These are phyloP conservation scores for Eimeria tenella DNA, from an alignment of 169 alveolate genomes.

Conservation along the genomic window DNA sequence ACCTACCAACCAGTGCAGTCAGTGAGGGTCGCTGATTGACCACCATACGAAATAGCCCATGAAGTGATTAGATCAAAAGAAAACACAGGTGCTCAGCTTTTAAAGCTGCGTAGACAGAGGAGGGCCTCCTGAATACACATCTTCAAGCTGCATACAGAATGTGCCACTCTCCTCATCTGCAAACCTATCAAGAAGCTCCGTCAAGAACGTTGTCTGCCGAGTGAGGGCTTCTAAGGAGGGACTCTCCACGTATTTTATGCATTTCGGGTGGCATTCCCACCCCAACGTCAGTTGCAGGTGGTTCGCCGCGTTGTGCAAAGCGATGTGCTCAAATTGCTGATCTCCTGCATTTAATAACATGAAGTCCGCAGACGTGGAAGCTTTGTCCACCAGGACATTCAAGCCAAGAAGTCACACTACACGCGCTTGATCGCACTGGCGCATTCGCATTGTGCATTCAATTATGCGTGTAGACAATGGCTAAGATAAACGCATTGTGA, in stretches of 20 bases:
- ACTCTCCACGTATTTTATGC: slow-evolving; percentile 74
- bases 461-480: neutral
- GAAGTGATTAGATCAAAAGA: too few species aligned
- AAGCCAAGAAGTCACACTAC: neutral
- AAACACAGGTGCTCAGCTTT: neutral
- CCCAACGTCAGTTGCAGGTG: slow-evolving; percentile 68
- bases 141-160: slow-evolving; percentile 69
- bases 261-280: slow-evolving; percentile 75
- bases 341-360: slow-evolving; percentile 61
- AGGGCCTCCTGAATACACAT: slow-evolving; percentile 7
- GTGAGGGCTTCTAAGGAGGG: slow-evolving; percentile 72
- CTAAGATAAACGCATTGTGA: neutral
- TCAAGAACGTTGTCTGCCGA: slow-evolving; percentile 55
- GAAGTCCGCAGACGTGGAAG: neutral
- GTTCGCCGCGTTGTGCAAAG: slow-evolving; percentile 73
- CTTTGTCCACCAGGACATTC: neutral
- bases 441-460: neutral
- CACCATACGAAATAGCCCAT: neutral
- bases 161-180: slow-evolving; percentile 77
- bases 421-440: neutral
- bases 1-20: neutral
- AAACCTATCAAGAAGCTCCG: slow-evolving; percentile 70
- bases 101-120: neutral
- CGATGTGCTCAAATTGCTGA: slow-evolving; percentile 77
- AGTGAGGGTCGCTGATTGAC: neutral